Evolutionary conservation across 2,329 filamentous ascomycete genomes (phyloP), one percentile per base, ranked within the genome.

Genomic region (Podosphaera fusca): DNA sequence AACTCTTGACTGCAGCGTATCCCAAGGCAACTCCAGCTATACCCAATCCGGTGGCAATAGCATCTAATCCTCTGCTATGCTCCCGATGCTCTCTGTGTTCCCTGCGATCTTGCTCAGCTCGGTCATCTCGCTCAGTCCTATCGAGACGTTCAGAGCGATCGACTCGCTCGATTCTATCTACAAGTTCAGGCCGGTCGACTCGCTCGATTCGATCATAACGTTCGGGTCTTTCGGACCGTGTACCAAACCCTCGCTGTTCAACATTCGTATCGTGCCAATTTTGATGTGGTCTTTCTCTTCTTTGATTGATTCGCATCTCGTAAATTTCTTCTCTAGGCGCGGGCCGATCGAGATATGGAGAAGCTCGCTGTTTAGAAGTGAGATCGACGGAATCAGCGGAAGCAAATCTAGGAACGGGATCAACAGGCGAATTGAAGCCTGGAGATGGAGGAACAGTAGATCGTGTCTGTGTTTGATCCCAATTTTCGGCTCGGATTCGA

Each of bases 401-500:
- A n/a, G 58, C 58, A 51, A 62, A 63, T 50, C 65, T 60, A 31
- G 61, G 58, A 47, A 64, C 52, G 14, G 36, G 36, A 5, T 45
- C 36, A n/a, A 33, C 12, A 29, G 21, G 12, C 2, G 53, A 33
- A 12, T n/a, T n/a, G 29, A 35, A 35, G 3, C 34, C 53, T 42
- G 58, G 59, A 40, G 59, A 53, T 49, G 58, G 71, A 12, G 58
- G 71, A 12, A 75, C 68, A 14, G 76, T 71, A 64, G 74, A 70
- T 55, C 74, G 72, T 49, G 69, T 67, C 0, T 69, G 68, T 4
- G 74, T 69, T 34, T 72, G 66, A 31, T 77, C 75, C 60, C 78
- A 78, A 5, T 70, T 64, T 14, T 67, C 68, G 57, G 14, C 63
- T 64, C 58, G 76, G 60, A 85, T 77, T 68, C 79, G 84, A 63